These are phyloP conservation scores for Xylaria intraflava DNA, from an alignment of 495 filamentous ascomycete genomes.

Conservation along the genomic window DNA sequence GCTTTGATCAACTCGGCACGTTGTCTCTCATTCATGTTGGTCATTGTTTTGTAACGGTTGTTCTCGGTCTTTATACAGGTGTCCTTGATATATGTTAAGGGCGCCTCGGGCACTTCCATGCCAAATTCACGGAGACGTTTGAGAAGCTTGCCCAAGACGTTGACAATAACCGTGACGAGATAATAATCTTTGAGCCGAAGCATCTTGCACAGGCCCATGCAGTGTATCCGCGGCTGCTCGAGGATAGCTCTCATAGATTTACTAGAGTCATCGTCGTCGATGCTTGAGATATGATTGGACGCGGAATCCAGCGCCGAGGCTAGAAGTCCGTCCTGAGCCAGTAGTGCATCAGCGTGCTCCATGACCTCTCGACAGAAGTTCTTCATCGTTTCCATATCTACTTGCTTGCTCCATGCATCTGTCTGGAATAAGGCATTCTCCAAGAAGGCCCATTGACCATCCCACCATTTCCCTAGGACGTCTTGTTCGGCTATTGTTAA, in stretches of 20 bases:
- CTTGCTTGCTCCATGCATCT: conserved; percentile 65
- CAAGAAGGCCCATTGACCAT: conserved; percentile 68
- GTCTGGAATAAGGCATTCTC: conserved; percentile 76
- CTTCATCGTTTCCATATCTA: conserved; percentile 68
- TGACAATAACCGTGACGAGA: conserved; percentile 67
- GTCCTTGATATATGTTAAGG: conserved; percentile 55
- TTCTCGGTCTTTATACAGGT: conserved; percentile 34
- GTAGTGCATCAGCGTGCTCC: conserved; percentile 79
- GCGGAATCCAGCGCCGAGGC: conserved; percentile 53
- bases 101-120: conserved; percentile 57
- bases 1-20: conserved; percentile 76
- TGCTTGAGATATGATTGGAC: conserved; percentile 36
- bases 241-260: conserved; percentile 50
- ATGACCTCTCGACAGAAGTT: conserved; percentile 92
- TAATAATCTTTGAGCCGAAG: conserved; percentile 77
- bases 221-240: conserved; percentile 54
- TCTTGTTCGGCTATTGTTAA: conserved; percentile 54
- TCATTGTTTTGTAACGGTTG: conserved; percentile 49
- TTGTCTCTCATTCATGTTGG: conserved; percentile 67
- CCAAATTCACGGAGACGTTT: conserved; percentile 61
- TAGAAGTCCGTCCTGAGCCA: conserved; percentile 75
- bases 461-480: conserved; percentile 70
- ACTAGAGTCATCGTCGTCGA: conserved; percentile 36
- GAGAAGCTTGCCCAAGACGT: conserved; percentile 56
- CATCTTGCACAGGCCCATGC: conserved; percentile 70